Conservation (phyloP, 805 yeast species). For the Hermanozyma aechmeae region DNA sequence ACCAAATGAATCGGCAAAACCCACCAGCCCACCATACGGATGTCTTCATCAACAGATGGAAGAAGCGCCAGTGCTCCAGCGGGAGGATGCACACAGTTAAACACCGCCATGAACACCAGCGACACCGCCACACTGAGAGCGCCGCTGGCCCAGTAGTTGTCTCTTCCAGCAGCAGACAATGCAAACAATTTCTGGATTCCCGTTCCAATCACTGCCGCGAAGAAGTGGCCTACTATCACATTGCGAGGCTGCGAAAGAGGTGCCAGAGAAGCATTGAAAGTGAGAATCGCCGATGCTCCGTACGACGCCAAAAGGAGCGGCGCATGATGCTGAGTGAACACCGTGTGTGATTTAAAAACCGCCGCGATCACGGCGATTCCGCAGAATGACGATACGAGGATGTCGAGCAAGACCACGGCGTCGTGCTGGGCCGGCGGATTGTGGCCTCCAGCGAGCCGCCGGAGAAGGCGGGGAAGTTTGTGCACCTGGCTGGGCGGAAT, state of each 20-base stretch:
- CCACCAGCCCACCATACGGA: conserved; percentile 55
- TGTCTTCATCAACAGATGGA: conserved; percentile 38
- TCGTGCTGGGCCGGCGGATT: conserved; percentile 22
- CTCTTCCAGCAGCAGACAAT: conserved; percentile 31
- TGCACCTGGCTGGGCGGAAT: conserved; percentile 19
- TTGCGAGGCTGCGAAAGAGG: conserved; percentile 64
- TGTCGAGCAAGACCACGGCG: conserved; percentile 37
- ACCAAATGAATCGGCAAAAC: conserved; percentile 48
- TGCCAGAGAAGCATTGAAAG: conserved; percentile 44
- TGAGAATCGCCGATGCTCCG: conserved; percentile 55
- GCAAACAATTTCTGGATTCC: conserved; percentile 45
- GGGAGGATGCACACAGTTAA: conserved; percentile 60
- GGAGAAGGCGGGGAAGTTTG: conserved; percentile 23
- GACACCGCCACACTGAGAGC: conserved; percentile 48
- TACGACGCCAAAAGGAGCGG: conserved; percentile 46
- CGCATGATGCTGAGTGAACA: conserved; percentile 29
- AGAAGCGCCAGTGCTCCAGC: conserved; percentile 62
- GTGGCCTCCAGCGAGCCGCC: conserved; percentile 33
- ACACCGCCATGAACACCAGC: conserved; percentile 43
- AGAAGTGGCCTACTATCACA: conserved; percentile 45
- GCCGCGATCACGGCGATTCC: conserved; percentile 40
- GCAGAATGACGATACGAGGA: conserved; percentile 35
- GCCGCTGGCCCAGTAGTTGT: conserved; percentile 48
- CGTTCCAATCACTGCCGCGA: conserved; percentile 45
- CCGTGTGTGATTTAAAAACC: conserved; percentile 30